Conservation (phyloP, 345 rosid genomes). For the Alliaria petiolata region DNA sequence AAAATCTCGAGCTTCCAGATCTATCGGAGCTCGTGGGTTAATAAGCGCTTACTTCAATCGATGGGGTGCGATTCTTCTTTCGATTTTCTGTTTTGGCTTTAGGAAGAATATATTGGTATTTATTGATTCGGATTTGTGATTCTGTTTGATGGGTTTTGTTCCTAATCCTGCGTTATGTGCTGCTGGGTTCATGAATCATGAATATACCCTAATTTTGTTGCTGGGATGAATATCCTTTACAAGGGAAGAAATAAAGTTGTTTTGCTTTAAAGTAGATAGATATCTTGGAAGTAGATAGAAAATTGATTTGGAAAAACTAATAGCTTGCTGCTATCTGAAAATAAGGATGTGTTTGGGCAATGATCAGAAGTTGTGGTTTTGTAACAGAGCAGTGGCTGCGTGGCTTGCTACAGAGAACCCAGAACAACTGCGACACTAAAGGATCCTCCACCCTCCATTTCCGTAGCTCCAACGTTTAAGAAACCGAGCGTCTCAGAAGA, state of each 20-base stretch:
- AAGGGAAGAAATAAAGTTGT: not conserved
- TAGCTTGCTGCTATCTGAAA: not conserved
- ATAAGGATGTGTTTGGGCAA: slow-evolving; percentile 7
- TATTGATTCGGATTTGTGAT: slow-evolving; percentile 20
- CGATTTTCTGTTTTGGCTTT: slow-evolving; percentile 10
- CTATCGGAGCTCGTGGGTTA: slow-evolving; percentile 32
- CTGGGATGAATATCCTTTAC: not conserved
- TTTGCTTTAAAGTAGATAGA: not conserved
- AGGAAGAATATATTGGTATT: not conserved
- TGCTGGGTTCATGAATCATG: not conserved
- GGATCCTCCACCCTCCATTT: slow-evolving; percentile 29
- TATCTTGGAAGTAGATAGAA: too few relatives aligned
- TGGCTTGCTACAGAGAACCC: slow-evolving; percentile 61
- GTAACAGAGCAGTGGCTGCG: slow-evolving; percentile 91
- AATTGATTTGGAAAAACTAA: too few relatives aligned
- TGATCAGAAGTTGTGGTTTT: slow-evolving; percentile 41
- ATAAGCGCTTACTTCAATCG: slow-evolving; percentile 35
- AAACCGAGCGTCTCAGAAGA: slow-evolving; percentile 52
- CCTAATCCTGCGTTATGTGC: slow-evolving; percentile 5
- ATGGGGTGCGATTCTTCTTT: slow-evolving; percentile 66
- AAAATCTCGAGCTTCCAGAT: slow-evolving; percentile 37
- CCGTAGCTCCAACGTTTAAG: slow-evolving; percentile 23
- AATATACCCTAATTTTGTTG: slow-evolving; percentile 18
- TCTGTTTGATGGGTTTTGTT: slow-evolving; percentile 9
- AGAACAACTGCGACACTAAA: slow-evolving; percentile 26